Base-by-base conservation (phyloP, 176 grass and related monocot genomes). In the Poa pratensis region DNA sequence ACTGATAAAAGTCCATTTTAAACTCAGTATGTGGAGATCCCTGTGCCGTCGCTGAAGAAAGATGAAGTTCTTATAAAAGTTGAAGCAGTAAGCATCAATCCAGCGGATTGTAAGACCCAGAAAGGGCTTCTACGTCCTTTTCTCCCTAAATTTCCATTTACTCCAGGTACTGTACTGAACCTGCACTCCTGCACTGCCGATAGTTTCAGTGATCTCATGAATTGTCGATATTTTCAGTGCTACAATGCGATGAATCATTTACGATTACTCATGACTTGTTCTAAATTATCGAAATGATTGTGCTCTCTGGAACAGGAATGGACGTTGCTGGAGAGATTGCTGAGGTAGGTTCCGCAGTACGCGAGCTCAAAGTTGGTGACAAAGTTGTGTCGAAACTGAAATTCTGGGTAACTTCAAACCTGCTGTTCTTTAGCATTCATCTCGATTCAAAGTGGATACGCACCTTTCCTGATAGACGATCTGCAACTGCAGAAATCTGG, bases 11-110 rank as follows among this genome's bases (percentile, higher is more conserved):
- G 61, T 70, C n/a, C 11, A 1, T 73, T 37, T 17, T 42, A 51
- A 7, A 16, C 79, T 54, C 77, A 90, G 88, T 24, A 86, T 34
- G 88, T 90, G 24, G 67, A 90, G 17, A 79, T 90, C 64, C 85
- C 88, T 6, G 43, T 90, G 69, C 88, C 91, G 27, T 85, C 73
- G 5, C 73, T 83, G 2, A 93, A 88, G 67, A 90, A 90, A 71
- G 69, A 90, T 80, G 85, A 88, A 69, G 59, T 86, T 42, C 87
- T 93, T 19, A 57, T 93, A 70, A 90, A 83, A 74, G 54, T 93
- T 35, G 42, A 88, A 70, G 88, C 88, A 13, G 39, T 39, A 73
- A 73, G 43, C 43, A 73, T 73, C 3, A 73, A 50, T 73, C 70
- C 70, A 1, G 43, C 70, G 2, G 70, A 73, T 17, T 73, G 42